Conservation (phyloP, 1,284 basidiomycete species). For the Sporisorium exsertum region DNA sequence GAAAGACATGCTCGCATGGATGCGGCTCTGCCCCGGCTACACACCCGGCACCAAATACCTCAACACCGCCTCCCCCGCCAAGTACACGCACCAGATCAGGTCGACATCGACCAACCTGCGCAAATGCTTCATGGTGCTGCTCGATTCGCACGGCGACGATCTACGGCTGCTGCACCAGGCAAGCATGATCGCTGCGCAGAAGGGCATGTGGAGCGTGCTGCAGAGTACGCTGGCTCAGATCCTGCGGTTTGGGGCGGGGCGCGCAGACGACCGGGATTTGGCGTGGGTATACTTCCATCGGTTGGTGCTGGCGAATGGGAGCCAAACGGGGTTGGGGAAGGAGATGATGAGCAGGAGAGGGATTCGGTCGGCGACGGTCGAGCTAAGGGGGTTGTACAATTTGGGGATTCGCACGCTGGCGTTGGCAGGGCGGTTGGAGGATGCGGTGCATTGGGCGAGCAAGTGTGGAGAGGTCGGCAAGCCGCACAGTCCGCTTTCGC, state of each 20-base stretch:
- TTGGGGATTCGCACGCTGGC: conserved; percentile 41
- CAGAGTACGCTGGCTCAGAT: conserved; percentile 37
- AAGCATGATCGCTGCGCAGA: conserved; percentile 31
- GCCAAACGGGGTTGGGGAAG: conserved; percentile 10
- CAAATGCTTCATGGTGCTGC: conserved; percentile 31
- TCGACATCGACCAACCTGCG: conserved; percentile 17
- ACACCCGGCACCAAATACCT: conserved; percentile 6
- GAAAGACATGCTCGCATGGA: conserved; percentile 41
- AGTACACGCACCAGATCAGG: conserved; percentile 1
- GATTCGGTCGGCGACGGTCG: background rate
- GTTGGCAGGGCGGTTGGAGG: conserved; percentile 34
- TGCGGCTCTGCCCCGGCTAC: conserved; percentile 44
- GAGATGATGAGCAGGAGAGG: background rate
- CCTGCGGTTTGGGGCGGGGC: conserved; percentile 21
- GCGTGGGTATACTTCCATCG: conserved; percentile 29
- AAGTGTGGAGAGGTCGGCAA: background rate
- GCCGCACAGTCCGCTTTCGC: background rate
- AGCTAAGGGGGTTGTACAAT: conserved; percentile 36
- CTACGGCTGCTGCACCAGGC: conserved; percentile 28
- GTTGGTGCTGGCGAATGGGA: conserved; percentile 14
- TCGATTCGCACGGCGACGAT: conserved; percentile 37
- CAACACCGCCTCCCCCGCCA: conserved; percentile 10
- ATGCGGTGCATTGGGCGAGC: conserved; percentile 33
- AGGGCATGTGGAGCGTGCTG: conserved; percentile 30
- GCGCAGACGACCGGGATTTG: background rate